A percentile compares a stretch with the other conserved stretches of the same genome.
These are phyloP conservation scores for Aristolochia contorta DNA, from an alignment of 164 flowering plant genomes.

Conservation along the genomic window DNA sequence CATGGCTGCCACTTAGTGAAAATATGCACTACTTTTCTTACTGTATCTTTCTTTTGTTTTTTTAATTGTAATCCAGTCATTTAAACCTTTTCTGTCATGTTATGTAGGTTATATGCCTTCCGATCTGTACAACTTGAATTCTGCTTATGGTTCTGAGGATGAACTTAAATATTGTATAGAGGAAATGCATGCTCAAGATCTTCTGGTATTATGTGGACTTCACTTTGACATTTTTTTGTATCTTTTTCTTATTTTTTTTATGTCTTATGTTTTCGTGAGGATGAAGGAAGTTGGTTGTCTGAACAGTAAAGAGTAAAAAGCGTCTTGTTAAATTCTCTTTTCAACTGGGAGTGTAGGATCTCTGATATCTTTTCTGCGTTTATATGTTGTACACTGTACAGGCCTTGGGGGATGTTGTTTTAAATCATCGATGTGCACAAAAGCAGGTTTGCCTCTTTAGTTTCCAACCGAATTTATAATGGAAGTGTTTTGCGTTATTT, in stretches of 20 bases:
- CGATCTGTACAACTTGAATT: conserved; percentile 59
- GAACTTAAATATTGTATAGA: conserved; percentile 51
- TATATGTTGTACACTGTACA: conserved; percentile 4
- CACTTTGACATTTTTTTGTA: background rate
- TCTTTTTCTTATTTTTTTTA: background rate
- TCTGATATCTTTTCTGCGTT: background rate
- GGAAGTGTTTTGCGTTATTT: too few relatives aligned
- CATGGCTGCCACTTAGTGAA: too few relatives aligned
- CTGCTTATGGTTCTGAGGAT: conserved; percentile 50
- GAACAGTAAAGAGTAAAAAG: too few relatives aligned
- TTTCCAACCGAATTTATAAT: background rate
- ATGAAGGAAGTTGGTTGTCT: background rate
- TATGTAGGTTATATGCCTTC: conserved; percentile 62
- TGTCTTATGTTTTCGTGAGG: background rate
- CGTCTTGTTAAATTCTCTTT: background rate
- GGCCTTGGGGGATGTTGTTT: conserved; percentile 60
- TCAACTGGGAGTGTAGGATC: background rate
- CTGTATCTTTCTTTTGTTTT: background rate
- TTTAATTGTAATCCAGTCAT: background rate
- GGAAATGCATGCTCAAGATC: conserved; percentile 50
- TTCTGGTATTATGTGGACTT: conserved; percentile 31
- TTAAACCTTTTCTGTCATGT: background rate
- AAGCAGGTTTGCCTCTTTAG: conserved; percentile 30
- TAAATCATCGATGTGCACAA: conserved; percentile 62
- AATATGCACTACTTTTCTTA: too few relatives aligned